Conservation (phyloP, 495 filamentous ascomycete species). For the Oleoguttula mirabilis region DNA sequence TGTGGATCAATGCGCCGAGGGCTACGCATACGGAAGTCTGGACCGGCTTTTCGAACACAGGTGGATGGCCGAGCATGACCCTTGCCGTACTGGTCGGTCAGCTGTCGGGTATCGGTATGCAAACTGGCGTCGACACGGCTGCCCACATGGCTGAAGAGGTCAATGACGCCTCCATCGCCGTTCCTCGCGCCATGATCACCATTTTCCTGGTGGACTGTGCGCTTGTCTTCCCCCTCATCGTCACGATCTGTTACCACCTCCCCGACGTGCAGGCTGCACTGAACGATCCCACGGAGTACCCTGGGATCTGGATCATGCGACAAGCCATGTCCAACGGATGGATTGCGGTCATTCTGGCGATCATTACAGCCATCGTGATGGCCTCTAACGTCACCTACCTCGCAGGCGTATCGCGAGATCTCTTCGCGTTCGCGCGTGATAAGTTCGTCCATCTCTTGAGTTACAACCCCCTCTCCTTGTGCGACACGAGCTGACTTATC, state of each 20-base stretch:
- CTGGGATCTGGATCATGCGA: conserved; percentile 31
- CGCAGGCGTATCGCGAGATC: conserved; percentile 4
- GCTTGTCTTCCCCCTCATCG: conserved; percentile 26
- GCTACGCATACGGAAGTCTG: conserved; percentile 20
- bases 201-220: conserved; percentile 5
- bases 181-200: conserved; percentile 12
- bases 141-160: conserved; percentile 17
- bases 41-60: conserved; percentile 16
- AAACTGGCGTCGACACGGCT: conserved; percentile 20
- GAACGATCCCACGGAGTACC: conserved; percentile 28
- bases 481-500: not conserved
- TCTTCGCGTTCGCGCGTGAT: conserved; percentile 11
- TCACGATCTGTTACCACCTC: conserved; percentile 38
- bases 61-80: conserved; percentile 20
- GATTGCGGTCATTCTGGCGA: conserved; percentile 30
- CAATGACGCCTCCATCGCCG: conserved; percentile 2
- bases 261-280: conserved; percentile 31
- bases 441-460: not conserved
- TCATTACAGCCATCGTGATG: conserved; percentile 30
- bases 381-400: conserved; percentile 24
- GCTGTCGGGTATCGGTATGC: conserved; percentile 18
- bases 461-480: not conserved
- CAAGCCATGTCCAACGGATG: conserved; percentile 23
- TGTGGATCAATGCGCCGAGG: conserved; percentile 22
- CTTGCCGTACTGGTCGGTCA: conserved; percentile 8